Evolutionary conservation across 2,329 filamentous ascomycete species (phyloP).

Genomic region (Hortaea sp.): DNA sequence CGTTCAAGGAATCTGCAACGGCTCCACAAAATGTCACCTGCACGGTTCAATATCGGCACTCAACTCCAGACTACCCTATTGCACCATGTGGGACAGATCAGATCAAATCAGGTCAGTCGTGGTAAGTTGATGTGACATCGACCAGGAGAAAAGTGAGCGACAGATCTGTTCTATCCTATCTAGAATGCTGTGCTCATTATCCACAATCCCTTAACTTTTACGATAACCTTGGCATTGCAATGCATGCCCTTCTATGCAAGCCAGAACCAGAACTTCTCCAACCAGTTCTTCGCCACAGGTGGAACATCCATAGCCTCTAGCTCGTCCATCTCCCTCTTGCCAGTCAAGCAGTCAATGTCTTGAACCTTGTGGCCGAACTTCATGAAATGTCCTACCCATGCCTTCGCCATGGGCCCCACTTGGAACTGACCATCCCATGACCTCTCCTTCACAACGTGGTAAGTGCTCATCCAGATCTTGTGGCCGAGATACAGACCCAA

Average conservation of each 20-base stretch:
- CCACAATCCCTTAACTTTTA: no score
- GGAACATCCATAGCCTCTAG: slow-evolving; percentile 33
- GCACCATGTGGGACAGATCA: no score
- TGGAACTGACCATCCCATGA: slow-evolving; percentile 1
- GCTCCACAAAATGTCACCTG: no score
- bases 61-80: no score
- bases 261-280: slow-evolving; percentile 39
- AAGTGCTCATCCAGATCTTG: slow-evolving; percentile 8
- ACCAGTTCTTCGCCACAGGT: slow-evolving; percentile 30
- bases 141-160: no score
- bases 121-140: no score
- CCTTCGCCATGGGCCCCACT: slow-evolving; percentile 10
- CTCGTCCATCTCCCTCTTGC: slow-evolving; percentile 37
- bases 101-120: no score
- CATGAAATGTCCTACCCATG: slow-evolving; percentile 21
- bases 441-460: slow-evolving; percentile 2
- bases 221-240: no score
- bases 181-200: no score
- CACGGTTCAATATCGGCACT: no score
- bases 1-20: no score
- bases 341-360: slow-evolving; percentile 36
- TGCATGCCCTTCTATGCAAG: slow-evolving; percentile 24
- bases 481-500: slow-evolving; percentile 31
- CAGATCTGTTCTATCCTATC: no score
- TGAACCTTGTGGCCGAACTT: slow-evolving; percentile 21